These are phyloP conservation scores for Dictyostelium firmibasis DNA, from an alignment of 78 protist species.

Conservation along the genomic window DNA sequence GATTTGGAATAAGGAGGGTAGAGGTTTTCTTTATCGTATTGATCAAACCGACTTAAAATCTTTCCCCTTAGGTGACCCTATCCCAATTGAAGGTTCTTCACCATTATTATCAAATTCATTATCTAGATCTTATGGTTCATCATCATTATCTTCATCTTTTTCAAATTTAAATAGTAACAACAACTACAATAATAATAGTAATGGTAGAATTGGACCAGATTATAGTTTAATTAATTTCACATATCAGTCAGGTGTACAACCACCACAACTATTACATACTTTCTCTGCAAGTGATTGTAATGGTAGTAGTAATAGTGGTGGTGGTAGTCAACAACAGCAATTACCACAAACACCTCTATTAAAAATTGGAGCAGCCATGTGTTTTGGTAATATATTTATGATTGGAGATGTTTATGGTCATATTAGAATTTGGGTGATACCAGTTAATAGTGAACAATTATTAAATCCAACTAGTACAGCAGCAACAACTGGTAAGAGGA, in stretches of 20 bases:
- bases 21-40: constrained; percentile 27
- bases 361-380: constrained; percentile 72
- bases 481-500: not conserved
- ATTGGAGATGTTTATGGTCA: constrained; percentile 63
- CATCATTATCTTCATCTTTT: not conserved
- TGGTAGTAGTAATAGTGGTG: not conserved
- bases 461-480: not conserved
- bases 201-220: not conserved
- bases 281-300: not conserved
- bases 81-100: constrained; percentile 64
- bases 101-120: constrained; percentile 30
- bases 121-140: constrained; percentile 26
- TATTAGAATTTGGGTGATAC: constrained; percentile 66
- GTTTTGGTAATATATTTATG: constrained; percentile 63
- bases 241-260: not conserved
- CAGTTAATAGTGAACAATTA: constrained; percentile 28
- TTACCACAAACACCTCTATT: not conserved
- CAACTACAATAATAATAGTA: not conserved
- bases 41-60: constrained; percentile 27
- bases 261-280: not conserved
- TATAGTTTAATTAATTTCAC: not conserved
- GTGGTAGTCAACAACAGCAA: not conserved
- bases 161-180: not conserved
- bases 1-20: constrained; percentile 62
- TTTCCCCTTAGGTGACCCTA: constrained; percentile 55